Evolutionary conservation across 2,329 filamentous ascomycete species (phyloP), one percentile per base, ranked within the genome.

Genomic region (Magnaporthiopsis poae): DNA sequence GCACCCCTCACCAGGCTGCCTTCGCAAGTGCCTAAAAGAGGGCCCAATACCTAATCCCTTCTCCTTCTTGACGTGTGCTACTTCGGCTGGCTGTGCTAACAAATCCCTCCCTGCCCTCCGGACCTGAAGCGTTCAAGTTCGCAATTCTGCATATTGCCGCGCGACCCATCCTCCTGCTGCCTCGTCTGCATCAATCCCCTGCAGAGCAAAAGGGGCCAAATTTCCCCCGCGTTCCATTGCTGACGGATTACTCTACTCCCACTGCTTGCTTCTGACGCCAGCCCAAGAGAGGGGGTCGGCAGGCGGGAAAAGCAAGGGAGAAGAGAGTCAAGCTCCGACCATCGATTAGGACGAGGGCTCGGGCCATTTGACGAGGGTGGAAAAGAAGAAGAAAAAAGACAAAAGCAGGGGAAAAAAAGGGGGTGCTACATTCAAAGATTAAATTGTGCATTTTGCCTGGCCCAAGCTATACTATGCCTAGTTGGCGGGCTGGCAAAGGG

Each of bases 401-500:
- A 73, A 78, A 74, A 75, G 11, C 18, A 52, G 8, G 21, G 18
- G n/a, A 33, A 33, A 61, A 61, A 61, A 27, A 29, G 8, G 8
- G 9, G n/a, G 3, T 25, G 21, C 8, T n/a, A 18, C 46, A 25
- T 8, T 9, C 46, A 56, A 8, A 56, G 46, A 56, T 56, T 25
- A 56, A 56, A 56, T 56, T 56, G 8, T 11, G n/a, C 46, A 21
- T 56, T 21, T 2, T 56, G 18, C 46, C 46, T 56, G 46, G 25
- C 18, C 46, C 18, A 56, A n/a, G 46, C n/a, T 36, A 36, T 62
- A 62, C 64, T 65, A 85, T 85, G 83, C 81, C 80, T 76, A 85
- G 85, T 76, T 78, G 79, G 77, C 82, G 82, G 74, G 76, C 84
- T 75, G 79, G 80, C 74, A 84, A 79, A 78, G 62, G 62, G 64